A percentile compares a stretch with the other conserved stretches of the same genome.
These are phyloP conservation scores for Malbranchea zuffiana DNA, from an alignment of 2,329 filamentous ascomycete species.

Conservation along the genomic window DNA sequence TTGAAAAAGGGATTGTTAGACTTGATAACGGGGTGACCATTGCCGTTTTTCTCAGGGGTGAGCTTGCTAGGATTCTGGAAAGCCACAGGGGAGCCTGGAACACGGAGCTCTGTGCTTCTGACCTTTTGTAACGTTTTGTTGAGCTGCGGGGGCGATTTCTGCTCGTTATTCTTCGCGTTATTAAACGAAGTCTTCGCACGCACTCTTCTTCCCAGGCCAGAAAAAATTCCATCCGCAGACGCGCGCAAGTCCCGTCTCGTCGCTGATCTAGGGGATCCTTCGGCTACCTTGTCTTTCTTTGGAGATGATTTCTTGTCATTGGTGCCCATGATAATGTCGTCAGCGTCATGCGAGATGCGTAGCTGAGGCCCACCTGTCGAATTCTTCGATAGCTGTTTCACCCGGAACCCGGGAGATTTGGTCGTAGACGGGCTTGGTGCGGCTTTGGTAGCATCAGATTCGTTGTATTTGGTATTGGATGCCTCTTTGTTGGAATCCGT, in stretches of 20 bases:
- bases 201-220: conserved; percentile 8
- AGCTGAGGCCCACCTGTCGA: conserved; percentile 13
- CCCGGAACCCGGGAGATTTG: too few species aligned
- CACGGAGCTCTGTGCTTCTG: conserved; percentile 10
- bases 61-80: background rate
- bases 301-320: conserved; percentile 2
- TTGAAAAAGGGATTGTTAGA: conserved; percentile 12
- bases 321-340: conserved; percentile 16
- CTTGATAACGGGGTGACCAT: background rate
- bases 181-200: conserved; percentile 10
- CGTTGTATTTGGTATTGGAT: background rate
- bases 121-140: conserved; percentile 7
- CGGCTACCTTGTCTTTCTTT: background rate
- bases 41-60: background rate
- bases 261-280: conserved; percentile 3
- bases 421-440: too few species aligned
- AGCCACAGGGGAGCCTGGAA: conserved; percentile 4
- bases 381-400: conserved; percentile 14
- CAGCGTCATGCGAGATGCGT: conserved; percentile 16
- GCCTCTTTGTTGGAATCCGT: background rate
- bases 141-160: background rate
- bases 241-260: conserved; percentile 12
- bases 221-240: conserved; percentile 15
- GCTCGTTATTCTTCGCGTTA: conserved; percentile 1
- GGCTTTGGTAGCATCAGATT: too few species aligned